phyloP scores from a whole-genome alignment of 257 asterid species.

The Plantago elongata region DNA sequence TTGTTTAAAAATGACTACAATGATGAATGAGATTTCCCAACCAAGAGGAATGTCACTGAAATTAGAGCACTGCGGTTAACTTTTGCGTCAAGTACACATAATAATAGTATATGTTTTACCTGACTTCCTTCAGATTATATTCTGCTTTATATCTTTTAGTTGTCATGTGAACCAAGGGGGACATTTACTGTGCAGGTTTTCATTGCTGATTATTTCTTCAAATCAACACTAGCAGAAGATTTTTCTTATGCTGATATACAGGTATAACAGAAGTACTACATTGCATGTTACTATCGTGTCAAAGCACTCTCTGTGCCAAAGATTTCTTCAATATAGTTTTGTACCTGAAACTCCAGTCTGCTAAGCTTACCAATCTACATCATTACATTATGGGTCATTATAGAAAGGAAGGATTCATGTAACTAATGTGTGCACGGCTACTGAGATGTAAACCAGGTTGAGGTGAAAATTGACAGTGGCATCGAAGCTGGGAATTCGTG shows the following conservation, averaged over 20 bases:
- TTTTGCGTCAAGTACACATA: not conserved
- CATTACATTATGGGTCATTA: too few relatives aligned
- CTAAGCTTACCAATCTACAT: too few relatives aligned
- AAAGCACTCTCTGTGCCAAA: too few relatives aligned
- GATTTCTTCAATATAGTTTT: too few relatives aligned
- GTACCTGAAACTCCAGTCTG: too few relatives aligned
- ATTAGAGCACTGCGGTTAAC: not conserved
- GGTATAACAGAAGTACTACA: conserved; percentile 34
- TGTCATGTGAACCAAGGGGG: conserved; percentile 17
- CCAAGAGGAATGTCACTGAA: not conserved
- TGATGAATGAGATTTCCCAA: not conserved
- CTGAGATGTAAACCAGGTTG: conserved; percentile 53
- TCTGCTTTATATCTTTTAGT: too few relatives aligned
- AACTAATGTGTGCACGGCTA: too few relatives aligned
- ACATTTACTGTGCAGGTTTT: conserved; percentile 60
- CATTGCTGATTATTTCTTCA: conserved; percentile 88
- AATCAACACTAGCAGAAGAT: conserved; percentile 64
- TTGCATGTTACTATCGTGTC: too few relatives aligned
- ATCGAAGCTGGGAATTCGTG: conserved; percentile 43
- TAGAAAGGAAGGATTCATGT: too few relatives aligned
- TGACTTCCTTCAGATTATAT: too few relatives aligned
- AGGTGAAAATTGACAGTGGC: conserved; percentile 47
- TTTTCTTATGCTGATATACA: conserved; percentile 78
- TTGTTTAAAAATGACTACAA: too few relatives aligned
- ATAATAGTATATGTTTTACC: not conserved